Conservation (phyloP, 768 basidiomycete genomes). For the Kockovaella imperatae region DNA sequence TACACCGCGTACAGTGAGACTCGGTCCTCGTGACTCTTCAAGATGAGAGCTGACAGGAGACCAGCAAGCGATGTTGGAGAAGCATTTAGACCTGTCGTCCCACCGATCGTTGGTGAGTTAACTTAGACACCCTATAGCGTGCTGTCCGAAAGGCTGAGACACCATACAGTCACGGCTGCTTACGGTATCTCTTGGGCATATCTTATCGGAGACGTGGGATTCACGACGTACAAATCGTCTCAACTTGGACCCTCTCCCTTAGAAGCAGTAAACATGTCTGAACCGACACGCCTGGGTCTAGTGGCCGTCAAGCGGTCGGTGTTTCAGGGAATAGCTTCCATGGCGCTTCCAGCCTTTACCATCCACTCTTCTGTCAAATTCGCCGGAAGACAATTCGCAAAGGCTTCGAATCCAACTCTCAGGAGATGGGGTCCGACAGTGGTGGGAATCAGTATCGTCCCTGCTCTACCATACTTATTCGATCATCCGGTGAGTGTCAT, state of each 20-base stretch:
- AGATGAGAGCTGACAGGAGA: neutral
- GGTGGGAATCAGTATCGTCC: slow-evolving; percentile 39
- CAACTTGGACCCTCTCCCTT: slow-evolving; percentile 42
- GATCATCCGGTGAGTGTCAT: slow-evolving; percentile 40
- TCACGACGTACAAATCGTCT: slow-evolving; percentile 44
- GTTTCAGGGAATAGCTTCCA: slow-evolving; percentile 44
- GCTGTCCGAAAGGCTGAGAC: neutral
- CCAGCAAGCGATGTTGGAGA: slow-evolving; percentile 44
- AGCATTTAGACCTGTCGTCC: slow-evolving; percentile 44
- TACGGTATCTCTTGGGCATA: slow-evolving; percentile 46
- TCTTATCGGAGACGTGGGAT: slow-evolving; percentile 44
- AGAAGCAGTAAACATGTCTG: slow-evolving; percentile 43
- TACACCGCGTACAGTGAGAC: slow-evolving; percentile 43
- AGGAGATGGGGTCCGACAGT: slow-evolving; percentile 43
- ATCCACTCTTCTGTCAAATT: slow-evolving; percentile 44
- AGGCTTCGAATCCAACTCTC: slow-evolving; percentile 28
- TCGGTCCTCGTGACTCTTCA: neutral
- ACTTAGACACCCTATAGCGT: neutral
- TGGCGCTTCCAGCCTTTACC: slow-evolving; percentile 46
- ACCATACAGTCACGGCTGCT: slow-evolving; percentile 27
- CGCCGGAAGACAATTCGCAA: slow-evolving; percentile 37
- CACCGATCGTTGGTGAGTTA: slow-evolving; percentile 35
- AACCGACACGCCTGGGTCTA: slow-evolving; percentile 39
- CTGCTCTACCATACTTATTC: slow-evolving; percentile 43
- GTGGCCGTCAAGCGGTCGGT: slow-evolving; percentile 43